A percentile compares a stretch with the other conserved stretches of the same genome.
Conservation (phyloP, 163 green algal genomes). For the Chlamydomonas reinhardtii region DNA sequence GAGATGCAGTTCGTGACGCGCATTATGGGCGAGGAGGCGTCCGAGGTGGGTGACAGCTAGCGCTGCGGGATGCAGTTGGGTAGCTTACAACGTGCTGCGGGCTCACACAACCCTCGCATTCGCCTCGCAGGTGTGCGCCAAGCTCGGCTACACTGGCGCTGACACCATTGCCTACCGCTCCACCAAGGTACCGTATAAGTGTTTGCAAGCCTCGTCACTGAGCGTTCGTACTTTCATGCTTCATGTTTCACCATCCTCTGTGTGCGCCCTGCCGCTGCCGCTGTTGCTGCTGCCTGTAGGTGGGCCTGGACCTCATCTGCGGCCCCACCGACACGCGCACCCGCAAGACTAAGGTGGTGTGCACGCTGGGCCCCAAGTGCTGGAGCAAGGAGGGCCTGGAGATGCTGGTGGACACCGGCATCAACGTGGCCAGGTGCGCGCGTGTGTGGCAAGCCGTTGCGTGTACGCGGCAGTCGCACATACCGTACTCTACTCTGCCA, state of each 20-base stretch:
- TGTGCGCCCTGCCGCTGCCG: too few species aligned
- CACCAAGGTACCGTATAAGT: conserved; percentile 53
- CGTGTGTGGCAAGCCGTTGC: background rate
- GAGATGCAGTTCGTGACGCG: conserved; percentile 52
- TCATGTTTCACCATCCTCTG: too few species aligned
- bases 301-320: conserved; percentile 62
- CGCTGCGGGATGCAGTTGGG: too few species aligned
- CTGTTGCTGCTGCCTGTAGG: background rate
- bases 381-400: conserved; percentile 61
- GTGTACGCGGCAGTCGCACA: too few species aligned
- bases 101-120: too few species aligned
- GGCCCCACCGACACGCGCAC: conserved; percentile 58
- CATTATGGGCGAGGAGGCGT: conserved; percentile 48
- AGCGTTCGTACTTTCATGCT: too few species aligned
- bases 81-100: background rate
- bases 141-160: conserved; percentile 11
- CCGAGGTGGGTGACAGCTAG: conserved; percentile 22
- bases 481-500: too few species aligned
- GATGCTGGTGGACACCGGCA: conserved; percentile 68
- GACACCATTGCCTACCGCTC: conserved; percentile 63
- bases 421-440: conserved; percentile 61
- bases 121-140: background rate
- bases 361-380: conserved; percentile 79
- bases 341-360: conserved; percentile 81
- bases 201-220: too few species aligned